Base-by-base conservation (phyloP, 306 rosid species). In the Oxytropis ochrocephala region DNA sequence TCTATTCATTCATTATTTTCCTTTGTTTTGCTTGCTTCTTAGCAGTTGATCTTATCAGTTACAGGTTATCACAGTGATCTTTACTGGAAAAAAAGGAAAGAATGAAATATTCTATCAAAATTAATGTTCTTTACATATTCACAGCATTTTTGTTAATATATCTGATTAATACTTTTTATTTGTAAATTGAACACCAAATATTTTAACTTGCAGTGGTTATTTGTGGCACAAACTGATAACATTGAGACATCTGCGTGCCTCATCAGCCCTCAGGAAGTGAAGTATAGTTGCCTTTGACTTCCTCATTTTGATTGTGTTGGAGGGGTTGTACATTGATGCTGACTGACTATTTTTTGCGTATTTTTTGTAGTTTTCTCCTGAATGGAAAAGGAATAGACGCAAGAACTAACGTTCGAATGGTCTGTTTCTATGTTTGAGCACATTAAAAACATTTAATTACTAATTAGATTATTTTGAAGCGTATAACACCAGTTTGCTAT, bases 251-350 rank as follows among this genome's bases (percentile, higher is more conserved):
- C 99, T 70, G 83, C 95, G 49, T 91, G 99, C 82, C 72, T 95
- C 63, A 79, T 89, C 70, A 91, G 81, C 89, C 99, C 99, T 46
- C 97, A 75, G 70, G 88, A 81, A 79, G 99, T 83, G 80, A 95
- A 79, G 99, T 95, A 87, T 66, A 85, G 19, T 72, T 71, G 36
- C 24, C 55, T 70, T 73, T 54, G 7, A 53, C 18, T 38, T 24
- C 49, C 57, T 36, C 39, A 43, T 51, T 67, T 62, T 61, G 59
- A 43, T 29, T 38, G n/a, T 38, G 67, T 12, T 12, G 17, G 48
- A 64, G 21, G 57, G 70, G 14, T 69, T 62, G 53, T 61, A 11
- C 14, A 8, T 74, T 64, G 69, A 44, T 64, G 63, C 81, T 86
- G 82, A 74, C 80, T 53, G 11, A 41, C 49, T 64, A 73, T 12